Percentiles rank a stretch among this genome's conserved stretches.
Conservation (phyloP, 2,329 filamentous ascomycete species). For the Phaeomoniella chlamydospora region DNA sequence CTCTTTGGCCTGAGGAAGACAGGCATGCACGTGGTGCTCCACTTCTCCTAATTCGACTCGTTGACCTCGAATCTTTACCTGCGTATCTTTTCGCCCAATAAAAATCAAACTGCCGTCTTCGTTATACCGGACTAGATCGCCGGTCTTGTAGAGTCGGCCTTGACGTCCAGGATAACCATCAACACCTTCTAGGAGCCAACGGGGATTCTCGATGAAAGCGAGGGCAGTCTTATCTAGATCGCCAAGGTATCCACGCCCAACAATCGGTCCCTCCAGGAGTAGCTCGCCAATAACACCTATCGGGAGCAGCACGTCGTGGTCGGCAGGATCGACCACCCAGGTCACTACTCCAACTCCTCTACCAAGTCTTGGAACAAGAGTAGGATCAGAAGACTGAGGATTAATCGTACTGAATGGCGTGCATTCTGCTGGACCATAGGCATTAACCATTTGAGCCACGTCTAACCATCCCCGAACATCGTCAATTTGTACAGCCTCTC, state of each 20-base stretch:
- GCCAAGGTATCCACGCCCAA: constrained; percentile 31
- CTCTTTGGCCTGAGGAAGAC: constrained; percentile 16
- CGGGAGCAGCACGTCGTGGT: constrained; percentile 22
- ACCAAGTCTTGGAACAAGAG: constrained; percentile 12
- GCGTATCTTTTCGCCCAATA: constrained; percentile 22
- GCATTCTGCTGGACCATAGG: constrained; percentile 27
- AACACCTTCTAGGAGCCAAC: constrained; percentile 16
- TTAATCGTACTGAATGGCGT: constrained; percentile 12
- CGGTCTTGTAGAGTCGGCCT: constrained; percentile 24
- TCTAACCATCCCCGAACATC: constrained; percentile 12
- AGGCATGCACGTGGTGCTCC: constrained; percentile 18
- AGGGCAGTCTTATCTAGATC: constrained; percentile 20
- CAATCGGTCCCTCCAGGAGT: constrained; percentile 30
- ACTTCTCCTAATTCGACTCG: constrained; percentile 28
- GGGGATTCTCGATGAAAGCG: constrained; percentile 21
- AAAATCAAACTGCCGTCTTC: constrained; percentile 22
- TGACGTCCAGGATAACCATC: constrained; percentile 12
- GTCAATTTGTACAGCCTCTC: constrained; percentile 12
- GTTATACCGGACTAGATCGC: constrained; percentile 24
- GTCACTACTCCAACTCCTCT: constrained; percentile 18
- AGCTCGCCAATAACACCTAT: constrained; percentile 33
- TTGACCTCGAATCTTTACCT: constrained; percentile 26
- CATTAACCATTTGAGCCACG: constrained; percentile 28
- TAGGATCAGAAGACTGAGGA: not conserved
- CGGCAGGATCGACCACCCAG: constrained; percentile 25